These are phyloP conservation scores for Apiospora malaysiana DNA, from an alignment of 2,329 filamentous ascomycete genomes.

Conservation along the genomic window DNA sequence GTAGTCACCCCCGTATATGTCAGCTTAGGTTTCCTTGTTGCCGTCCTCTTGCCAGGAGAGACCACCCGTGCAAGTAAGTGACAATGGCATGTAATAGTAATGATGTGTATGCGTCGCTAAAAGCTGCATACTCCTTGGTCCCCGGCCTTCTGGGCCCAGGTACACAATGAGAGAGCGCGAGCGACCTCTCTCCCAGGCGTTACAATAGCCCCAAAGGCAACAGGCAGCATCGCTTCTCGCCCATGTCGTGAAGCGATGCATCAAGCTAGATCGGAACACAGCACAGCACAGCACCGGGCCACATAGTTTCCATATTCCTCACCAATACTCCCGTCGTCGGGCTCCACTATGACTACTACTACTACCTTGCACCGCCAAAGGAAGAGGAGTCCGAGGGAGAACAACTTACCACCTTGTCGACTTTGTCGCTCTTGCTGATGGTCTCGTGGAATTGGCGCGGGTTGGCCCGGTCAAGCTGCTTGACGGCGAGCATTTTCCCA, in stretches of 20 bases:
- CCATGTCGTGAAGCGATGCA: conserved; percentile 4
- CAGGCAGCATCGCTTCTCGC: neutral
- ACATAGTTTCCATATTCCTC: too few relatives aligned
- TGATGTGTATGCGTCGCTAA: neutral
- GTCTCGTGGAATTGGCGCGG: conserved; percentile 19
- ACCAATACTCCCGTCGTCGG: neutral
- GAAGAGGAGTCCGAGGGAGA: neutral
- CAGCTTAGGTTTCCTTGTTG: neutral
- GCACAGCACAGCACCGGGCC: neutral
- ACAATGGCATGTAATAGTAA: neutral
- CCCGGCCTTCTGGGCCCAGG: neutral
- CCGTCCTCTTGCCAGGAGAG: neutral
- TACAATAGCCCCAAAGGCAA: neutral
- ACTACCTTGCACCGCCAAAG: neutral
- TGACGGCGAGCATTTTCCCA: conserved; percentile 7
- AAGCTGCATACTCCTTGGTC: neutral
- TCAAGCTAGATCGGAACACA: neutral
- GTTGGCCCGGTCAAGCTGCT: neutral
- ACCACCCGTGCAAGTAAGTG: neutral
- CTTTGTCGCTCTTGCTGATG: neutral
- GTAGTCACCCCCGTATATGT: neutral
- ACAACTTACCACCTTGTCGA: conserved; percentile 19
- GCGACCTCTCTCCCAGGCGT: neutral
- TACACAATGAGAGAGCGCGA: neutral
- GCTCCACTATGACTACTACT: neutral